These are phyloP conservation scores for Nemania sp. DNA, from an alignment of 2,329 filamentous ascomycete genomes.

Conservation along the genomic window DNA sequence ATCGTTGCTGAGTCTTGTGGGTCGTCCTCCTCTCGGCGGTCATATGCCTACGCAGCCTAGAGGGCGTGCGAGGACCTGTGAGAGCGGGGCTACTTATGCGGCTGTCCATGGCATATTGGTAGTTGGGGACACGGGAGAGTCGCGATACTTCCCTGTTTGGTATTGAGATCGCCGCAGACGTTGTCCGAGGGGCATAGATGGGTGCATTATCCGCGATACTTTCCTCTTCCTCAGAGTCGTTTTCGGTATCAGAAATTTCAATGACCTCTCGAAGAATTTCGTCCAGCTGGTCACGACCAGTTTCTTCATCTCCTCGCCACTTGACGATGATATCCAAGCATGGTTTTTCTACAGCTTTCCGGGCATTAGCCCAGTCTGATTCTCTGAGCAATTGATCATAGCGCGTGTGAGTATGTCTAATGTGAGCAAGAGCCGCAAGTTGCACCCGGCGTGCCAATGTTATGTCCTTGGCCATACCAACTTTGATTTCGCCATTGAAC, in stretches of 20 bases:
- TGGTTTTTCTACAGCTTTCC: conserved; percentile 63
- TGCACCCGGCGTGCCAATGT: conserved; percentile 66
- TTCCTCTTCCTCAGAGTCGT: conserved; percentile 44
- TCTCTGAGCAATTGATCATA: conserved; percentile 66
- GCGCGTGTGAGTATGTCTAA: conserved; percentile 68
- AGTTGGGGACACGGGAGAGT: conserved; percentile 13
- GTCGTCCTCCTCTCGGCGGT: conserved; percentile 37
- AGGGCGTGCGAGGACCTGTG: conserved; percentile 27
- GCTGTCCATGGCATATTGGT: conserved; percentile 12
- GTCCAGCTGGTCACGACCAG: conserved; percentile 68
- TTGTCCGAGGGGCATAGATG: conserved; percentile 19
- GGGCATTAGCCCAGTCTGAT: conserved; percentile 61
- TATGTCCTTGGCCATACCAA: conserved; percentile 61
- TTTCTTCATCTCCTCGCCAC: conserved; percentile 74
- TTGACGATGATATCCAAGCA: conserved; percentile 70
- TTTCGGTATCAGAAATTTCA: conserved; percentile 66
- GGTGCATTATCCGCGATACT: conserved; percentile 29
- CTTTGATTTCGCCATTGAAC: conserved; percentile 58
- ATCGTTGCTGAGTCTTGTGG: conserved; percentile 39
- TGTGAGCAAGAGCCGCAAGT: conserved; percentile 68
- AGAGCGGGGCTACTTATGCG: conserved; percentile 25
- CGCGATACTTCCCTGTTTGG: conserved; percentile 17
- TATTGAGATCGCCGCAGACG: conserved; percentile 3
- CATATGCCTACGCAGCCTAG: conserved; percentile 32
- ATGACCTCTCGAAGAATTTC: conserved; percentile 70